phyloP scores from a whole-genome alignment of 2,329 filamentous ascomycete genomes.

The Paecilomyces sp. region DNA sequence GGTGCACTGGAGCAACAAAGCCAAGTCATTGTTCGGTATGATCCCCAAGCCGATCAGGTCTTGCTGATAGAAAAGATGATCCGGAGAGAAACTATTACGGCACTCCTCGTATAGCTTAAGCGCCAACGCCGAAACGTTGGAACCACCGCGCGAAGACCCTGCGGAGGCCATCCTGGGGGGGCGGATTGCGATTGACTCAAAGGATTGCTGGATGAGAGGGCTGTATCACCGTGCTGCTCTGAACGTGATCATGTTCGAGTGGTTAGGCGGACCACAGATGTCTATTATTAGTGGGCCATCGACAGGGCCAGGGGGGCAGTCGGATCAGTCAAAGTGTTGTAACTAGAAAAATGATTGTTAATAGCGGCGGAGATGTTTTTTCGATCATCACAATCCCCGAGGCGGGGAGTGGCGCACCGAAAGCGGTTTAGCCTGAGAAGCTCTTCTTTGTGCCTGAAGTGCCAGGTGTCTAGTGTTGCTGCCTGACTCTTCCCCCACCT shows the following conservation, averaged over 20 bases:
- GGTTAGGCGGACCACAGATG: neutral
- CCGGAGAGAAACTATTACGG: slow-evolving; percentile 28
- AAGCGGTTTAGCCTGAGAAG: neutral
- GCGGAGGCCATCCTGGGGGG: slow-evolving; percentile 26
- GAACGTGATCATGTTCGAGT: slow-evolving; percentile 22
- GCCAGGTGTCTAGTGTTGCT: neutral
- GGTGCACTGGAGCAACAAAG: slow-evolving; percentile 36
- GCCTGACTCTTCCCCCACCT: slow-evolving; percentile 21
- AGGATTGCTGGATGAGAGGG: slow-evolving; percentile 8
- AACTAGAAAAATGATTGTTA: neutral
- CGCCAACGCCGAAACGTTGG: slow-evolving; percentile 30
- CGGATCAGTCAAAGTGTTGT: neutral
- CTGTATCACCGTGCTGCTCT: slow-evolving; percentile 8
- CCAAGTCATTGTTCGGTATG: slow-evolving; percentile 36
- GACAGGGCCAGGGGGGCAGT: neutral
- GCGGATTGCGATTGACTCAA: neutral
- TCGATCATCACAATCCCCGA: neutral
- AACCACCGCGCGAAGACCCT: slow-evolving; percentile 20
- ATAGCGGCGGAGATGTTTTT: neutral
- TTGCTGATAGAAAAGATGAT: slow-evolving; percentile 41
- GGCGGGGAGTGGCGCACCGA: neutral
- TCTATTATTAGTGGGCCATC: neutral
- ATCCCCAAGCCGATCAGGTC: slow-evolving; percentile 37
- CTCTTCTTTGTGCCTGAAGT: neutral
- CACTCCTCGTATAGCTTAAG: slow-evolving; percentile 41